phyloP scores from a whole-genome alignment of 345 rosid species.

The Sapria himalayana region DNA sequence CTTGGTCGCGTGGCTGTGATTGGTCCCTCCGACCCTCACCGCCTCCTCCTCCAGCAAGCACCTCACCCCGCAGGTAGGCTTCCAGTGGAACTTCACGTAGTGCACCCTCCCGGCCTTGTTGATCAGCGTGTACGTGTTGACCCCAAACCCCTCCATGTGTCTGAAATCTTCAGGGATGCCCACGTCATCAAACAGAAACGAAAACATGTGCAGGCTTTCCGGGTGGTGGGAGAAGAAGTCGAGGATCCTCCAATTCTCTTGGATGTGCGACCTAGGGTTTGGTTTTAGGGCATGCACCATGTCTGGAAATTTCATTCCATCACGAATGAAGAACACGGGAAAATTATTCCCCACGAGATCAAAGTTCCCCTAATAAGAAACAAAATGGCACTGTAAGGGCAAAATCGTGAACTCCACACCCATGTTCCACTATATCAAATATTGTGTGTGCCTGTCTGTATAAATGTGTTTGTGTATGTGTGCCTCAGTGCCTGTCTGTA shows the following conservation, averaged over 20 bases:
- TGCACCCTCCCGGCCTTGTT: slow-evolving; percentile 76
- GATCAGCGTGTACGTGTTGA: slow-evolving; percentile 65
- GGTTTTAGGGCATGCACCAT: slow-evolving; percentile 86
- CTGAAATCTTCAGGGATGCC: slow-evolving; percentile 89
- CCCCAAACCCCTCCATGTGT: slow-evolving; percentile 90
- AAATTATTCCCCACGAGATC: slow-evolving; percentile 98
- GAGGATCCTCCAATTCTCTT: slow-evolving; percentile 85
- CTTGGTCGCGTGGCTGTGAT: slow-evolving; percentile 93
- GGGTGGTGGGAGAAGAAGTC: slow-evolving; percentile 95
- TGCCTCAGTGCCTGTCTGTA: too few species aligned
- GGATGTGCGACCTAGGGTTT: slow-evolving; percentile 91
- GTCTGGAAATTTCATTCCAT: slow-evolving; percentile 95
- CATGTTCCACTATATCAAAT: too few species aligned
- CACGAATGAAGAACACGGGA: slow-evolving; percentile 87
- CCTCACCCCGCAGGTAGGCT: slow-evolving; percentile 81
- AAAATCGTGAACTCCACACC: not conserved
- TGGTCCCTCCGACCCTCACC: slow-evolving; percentile 67
- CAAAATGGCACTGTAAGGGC: not conserved
- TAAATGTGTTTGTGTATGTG: too few species aligned
- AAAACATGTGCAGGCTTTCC: slow-evolving; percentile 75
- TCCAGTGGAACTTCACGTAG: slow-evolving; percentile 94
- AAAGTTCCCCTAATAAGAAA: slow-evolving; percentile 59
- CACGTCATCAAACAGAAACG: slow-evolving; percentile 74
- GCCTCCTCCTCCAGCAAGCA: slow-evolving; percentile 78
- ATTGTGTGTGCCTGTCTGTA: too few species aligned